Evolutionary conservation across 2,329 filamentous ascomycete genomes (phyloP).

Genomic region (Cladosporium sp.): DNA sequence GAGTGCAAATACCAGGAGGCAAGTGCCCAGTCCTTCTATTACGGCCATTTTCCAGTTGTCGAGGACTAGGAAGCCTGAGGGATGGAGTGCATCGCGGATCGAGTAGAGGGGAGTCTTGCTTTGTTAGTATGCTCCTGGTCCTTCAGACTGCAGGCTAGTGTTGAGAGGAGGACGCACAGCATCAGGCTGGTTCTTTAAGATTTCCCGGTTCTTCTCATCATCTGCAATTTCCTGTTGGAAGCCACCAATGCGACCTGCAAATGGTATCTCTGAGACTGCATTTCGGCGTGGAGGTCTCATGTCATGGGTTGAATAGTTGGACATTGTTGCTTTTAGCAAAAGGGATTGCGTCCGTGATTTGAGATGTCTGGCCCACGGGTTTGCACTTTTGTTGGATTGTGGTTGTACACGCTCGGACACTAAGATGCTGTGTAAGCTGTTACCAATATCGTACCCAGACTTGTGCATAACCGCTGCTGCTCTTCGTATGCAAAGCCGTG

Average conservation of each 20-base stretch:
- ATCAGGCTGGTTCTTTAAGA: slow-evolving; percentile 32
- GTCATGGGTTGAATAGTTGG: neutral
- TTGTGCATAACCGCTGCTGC: neutral
- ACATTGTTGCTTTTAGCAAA: neutral
- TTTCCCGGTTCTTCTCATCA: slow-evolving; percentile 22
- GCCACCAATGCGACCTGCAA: slow-evolving; percentile 39
- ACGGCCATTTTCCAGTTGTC: slow-evolving; percentile 28
- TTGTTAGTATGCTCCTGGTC: neutral
- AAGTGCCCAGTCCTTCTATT: slow-evolving; percentile 29
- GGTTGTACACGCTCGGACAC: neutral
- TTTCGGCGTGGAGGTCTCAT: neutral
- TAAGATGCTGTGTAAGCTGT: slow-evolving; percentile 12
- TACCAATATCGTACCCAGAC: slow-evolving; percentile 4
- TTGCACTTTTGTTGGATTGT: neutral
- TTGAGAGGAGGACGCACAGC: slow-evolving; percentile 23
- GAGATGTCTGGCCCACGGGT: neutral
- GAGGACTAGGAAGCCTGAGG: slow-evolving; percentile 24
- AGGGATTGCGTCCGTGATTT: neutral
- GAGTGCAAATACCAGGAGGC: slow-evolving; percentile 24
- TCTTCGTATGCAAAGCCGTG: neutral
- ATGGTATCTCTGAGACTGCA: slow-evolving; percentile 18
- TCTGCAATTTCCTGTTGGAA: slow-evolving; percentile 37
- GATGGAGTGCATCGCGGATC: slow-evolving; percentile 22
- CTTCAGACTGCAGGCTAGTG: too few relatives aligned
- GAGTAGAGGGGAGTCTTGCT: slow-evolving; percentile 23